Evolutionary conservation across 1,139 yeast genomes (phyloP).

Genomic region (Yarrowia galli): DNA sequence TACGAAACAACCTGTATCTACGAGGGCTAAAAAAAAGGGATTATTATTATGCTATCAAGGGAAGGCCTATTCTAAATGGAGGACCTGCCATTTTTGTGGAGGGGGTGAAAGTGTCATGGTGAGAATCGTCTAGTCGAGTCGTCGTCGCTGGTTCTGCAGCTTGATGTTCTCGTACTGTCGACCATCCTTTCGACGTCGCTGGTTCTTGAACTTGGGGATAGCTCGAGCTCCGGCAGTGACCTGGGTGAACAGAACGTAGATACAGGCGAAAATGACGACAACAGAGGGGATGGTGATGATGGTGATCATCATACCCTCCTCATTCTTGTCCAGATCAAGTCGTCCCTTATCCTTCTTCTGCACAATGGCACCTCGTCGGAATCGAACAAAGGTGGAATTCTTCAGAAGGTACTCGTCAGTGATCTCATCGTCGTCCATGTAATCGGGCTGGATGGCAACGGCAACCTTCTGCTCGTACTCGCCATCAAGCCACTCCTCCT

Average conservation of each 20-base stretch:
- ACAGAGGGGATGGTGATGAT: constrained; percentile 71
- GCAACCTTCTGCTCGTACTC: constrained; percentile 58
- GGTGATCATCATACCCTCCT: constrained; percentile 71
- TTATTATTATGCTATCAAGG: constrained; percentile 29
- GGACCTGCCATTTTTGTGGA: constrained; percentile 9
- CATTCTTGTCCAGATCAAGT: constrained; percentile 47
- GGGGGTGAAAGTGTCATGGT: neutral
- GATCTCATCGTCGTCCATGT: constrained; percentile 64
- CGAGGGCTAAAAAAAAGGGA: constrained; percentile 28
- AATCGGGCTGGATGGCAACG: constrained; percentile 75
- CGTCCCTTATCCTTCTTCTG: constrained; percentile 63
- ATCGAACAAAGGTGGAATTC: constrained; percentile 63
- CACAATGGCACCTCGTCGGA: constrained; percentile 66
- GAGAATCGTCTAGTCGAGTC: constrained; percentile 7
- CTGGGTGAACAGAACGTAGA: constrained; percentile 32
- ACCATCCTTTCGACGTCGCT: constrained; percentile 24
- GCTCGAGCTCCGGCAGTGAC: constrained; percentile 32
- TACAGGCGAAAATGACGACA: constrained; percentile 53
- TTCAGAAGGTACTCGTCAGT: constrained; percentile 57
- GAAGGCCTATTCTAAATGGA: constrained; percentile 12
- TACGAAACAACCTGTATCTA: constrained; percentile 37
- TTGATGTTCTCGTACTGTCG: constrained; percentile 19
- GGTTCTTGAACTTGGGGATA: constrained; percentile 36
- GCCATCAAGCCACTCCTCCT: constrained; percentile 67
- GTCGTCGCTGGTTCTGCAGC: constrained; percentile 31